Evolutionary conservation across 2,329 filamentous ascomycete genomes (phyloP).

Genomic region (Neofusicoccum laricinum): DNA sequence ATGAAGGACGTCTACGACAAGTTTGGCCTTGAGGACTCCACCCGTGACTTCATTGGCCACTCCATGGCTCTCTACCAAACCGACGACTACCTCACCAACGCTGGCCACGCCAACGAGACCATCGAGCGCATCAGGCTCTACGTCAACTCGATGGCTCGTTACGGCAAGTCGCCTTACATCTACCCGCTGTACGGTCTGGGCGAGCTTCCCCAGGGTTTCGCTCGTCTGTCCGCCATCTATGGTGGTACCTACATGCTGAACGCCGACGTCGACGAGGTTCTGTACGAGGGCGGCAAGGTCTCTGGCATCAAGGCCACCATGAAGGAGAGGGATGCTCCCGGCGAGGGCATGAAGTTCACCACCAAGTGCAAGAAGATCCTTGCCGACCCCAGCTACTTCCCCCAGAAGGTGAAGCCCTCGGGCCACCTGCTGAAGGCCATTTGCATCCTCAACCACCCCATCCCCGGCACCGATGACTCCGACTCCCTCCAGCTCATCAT

Average conservation of each 20-base stretch:
- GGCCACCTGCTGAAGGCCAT: slow-evolving; percentile 94
- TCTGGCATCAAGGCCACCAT: slow-evolving; percentile 96
- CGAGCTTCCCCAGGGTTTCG: slow-evolving; percentile 96
- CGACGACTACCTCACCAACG: slow-evolving; percentile 76
- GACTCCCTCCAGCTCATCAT: slow-evolving; percentile 96
- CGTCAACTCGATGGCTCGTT: slow-evolving; percentile 94
- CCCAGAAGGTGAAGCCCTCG: slow-evolving; percentile 78
- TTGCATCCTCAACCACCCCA: slow-evolving; percentile 93
- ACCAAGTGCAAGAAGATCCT: slow-evolving; percentile 96
- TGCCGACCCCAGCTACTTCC: slow-evolving; percentile 95
- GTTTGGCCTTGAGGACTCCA: slow-evolving; percentile 84
- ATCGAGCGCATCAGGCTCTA: slow-evolving; percentile 93
- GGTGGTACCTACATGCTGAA: slow-evolving; percentile 99
- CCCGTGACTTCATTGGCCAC: slow-evolving; percentile 94
- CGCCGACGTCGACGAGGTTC: slow-evolving; percentile 84
- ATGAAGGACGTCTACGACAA: slow-evolving; percentile 99
- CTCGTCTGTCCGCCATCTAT: slow-evolving; percentile 95
- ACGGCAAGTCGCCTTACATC: slow-evolving; percentile 98
- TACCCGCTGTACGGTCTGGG: slow-evolving; percentile 97
- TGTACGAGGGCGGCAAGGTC: slow-evolving; percentile 83
- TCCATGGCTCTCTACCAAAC: slow-evolving; percentile 95
- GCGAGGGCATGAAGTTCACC: slow-evolving; percentile 80
- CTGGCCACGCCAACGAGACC: slow-evolving; percentile 75
- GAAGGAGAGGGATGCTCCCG: slow-evolving; percentile 75
- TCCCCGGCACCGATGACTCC: slow-evolving; percentile 81